Percentiles rank a stretch among this genome's conserved stretches.
These are phyloP conservation scores for Coniochaeta sp. DNA, from an alignment of 2,329 filamentous ascomycete species.

Conservation along the genomic window DNA sequence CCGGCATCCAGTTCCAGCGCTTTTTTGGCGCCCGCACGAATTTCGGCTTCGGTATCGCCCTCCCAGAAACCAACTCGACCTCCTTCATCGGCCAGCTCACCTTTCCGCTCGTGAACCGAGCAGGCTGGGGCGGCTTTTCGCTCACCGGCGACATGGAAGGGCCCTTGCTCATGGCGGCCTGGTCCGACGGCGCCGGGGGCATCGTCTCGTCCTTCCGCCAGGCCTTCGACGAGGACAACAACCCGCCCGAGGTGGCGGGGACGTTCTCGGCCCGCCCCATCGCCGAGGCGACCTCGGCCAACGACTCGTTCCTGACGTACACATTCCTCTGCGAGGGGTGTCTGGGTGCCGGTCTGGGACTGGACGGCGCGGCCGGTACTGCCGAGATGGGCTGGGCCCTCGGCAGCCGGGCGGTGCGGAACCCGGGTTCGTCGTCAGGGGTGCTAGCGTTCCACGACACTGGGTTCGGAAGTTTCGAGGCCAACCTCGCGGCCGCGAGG, in stretches of 20 bases:
- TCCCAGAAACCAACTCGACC: slow-evolving; percentile 28
- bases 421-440: slow-evolving; percentile 14
- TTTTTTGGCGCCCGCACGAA: slow-evolving; percentile 30
- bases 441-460: slow-evolving; percentile 33
- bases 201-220: slow-evolving; percentile 35
- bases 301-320: slow-evolving; percentile 33
- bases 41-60: slow-evolving; percentile 34
- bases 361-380: slow-evolving; percentile 13
- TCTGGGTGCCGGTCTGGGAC: slow-evolving; percentile 21
- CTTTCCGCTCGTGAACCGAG: slow-evolving; percentile 28
- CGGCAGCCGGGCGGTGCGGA: slow-evolving; percentile 14
- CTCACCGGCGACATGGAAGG: slow-evolving; percentile 36
- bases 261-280: slow-evolving; percentile 31
- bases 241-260: slow-evolving; percentile 33
- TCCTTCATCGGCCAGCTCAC: slow-evolving; percentile 41
- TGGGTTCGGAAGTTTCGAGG: slow-evolving; percentile 60
- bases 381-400: slow-evolving; percentile 29
- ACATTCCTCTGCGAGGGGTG: slow-evolving; percentile 37
- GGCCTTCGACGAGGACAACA: slow-evolving; percentile 31
- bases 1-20: slow-evolving; percentile 26
- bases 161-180: slow-evolving; percentile 35
- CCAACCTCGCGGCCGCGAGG: slow-evolving; percentile 45
- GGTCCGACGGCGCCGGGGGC: slow-evolving; percentile 29
- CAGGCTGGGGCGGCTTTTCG: slow-evolving; percentile 38
- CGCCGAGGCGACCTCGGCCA: slow-evolving; percentile 32